A percentile compares a stretch with the other conserved stretches of the same genome.
Conservation (phyloP, 2,329 filamentous ascomycete genomes). For the Diaporthe ilicicola region DNA sequence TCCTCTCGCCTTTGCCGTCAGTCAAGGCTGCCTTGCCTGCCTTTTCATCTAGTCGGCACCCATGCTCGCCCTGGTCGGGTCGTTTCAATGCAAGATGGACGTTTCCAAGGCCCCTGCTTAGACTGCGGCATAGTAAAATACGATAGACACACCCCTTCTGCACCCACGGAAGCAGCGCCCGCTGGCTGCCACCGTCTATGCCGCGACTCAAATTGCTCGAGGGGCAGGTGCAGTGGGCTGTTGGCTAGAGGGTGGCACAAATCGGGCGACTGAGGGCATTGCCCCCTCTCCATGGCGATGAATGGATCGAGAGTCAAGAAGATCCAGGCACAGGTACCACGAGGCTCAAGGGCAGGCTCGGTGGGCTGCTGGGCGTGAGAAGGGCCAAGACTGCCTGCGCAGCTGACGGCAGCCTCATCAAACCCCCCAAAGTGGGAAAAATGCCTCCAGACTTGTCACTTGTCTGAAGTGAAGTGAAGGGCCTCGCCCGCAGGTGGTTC, state of each 20-base stretch:
- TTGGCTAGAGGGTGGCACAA: background rate
- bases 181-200: background rate
- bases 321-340: background rate
- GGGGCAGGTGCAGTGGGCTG: slow-evolving; percentile 10
- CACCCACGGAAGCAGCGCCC: background rate
- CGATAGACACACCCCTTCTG: background rate
- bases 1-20: background rate
- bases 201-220: slow-evolving; percentile 8
- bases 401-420: slow-evolving; percentile 23
- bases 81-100: slow-evolving; percentile 12
- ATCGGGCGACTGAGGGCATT: background rate
- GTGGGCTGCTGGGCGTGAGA: background rate
- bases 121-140: background rate
- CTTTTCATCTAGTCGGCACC: background rate
- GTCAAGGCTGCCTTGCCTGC: background rate
- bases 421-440: background rate
- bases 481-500: background rate
- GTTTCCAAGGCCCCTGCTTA: background rate
- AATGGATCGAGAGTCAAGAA: slow-evolving; percentile 7
- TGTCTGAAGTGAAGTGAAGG: background rate
- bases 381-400: background rate
- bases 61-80: background rate
- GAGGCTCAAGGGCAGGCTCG: background rate
- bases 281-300: background rate
- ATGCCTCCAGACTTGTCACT: background rate